Evolutionary conservation across 257 asterid genomes (phyloP).

Genomic region (Capsicum baccatum): DNA sequence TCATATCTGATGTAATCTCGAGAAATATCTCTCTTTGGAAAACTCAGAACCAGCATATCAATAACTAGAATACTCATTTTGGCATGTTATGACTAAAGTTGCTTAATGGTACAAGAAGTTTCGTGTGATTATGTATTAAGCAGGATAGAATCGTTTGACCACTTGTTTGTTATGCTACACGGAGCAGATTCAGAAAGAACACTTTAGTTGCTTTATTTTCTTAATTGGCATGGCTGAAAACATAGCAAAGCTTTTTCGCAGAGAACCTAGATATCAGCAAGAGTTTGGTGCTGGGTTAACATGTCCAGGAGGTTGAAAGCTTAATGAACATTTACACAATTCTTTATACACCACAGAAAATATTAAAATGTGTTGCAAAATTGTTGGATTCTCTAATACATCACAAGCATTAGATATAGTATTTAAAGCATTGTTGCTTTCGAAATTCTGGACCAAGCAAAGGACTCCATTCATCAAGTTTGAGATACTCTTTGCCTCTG

Average conservation of each 20-base stretch:
- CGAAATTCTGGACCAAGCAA: slow-evolving; percentile 5
- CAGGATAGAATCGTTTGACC: neutral
- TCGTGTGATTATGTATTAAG: neutral
- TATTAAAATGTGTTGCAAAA: slow-evolving; percentile 6
- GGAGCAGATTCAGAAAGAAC: neutral
- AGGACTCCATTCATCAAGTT: slow-evolving; percentile 8
- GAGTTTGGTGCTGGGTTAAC: slow-evolving; percentile 18
- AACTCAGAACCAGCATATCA: neutral
- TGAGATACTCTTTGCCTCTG: neutral
- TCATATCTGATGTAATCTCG: neutral
- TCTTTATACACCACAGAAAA: neutral
- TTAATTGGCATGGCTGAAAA: neutral
- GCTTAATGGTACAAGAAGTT: neutral
- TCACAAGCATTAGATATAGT: neutral
- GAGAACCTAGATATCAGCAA: neutral
- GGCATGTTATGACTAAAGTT: neutral
- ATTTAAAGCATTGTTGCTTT: slow-evolving; percentile 8
- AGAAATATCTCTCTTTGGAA: neutral
- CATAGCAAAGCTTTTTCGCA: neutral
- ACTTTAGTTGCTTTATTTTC: slow-evolving; percentile 12
- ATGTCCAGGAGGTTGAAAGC: neutral
- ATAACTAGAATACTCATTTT: slow-evolving; percentile 3
- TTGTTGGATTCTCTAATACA: neutral
- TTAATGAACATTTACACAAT: neutral
- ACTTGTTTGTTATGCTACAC: slow-evolving; percentile 16